Evolutionary conservation across 78 protist genomes (phyloP), one percentile per base, ranked within the genome.

Genomic region (Corallochytrium limacisporum): DNA sequence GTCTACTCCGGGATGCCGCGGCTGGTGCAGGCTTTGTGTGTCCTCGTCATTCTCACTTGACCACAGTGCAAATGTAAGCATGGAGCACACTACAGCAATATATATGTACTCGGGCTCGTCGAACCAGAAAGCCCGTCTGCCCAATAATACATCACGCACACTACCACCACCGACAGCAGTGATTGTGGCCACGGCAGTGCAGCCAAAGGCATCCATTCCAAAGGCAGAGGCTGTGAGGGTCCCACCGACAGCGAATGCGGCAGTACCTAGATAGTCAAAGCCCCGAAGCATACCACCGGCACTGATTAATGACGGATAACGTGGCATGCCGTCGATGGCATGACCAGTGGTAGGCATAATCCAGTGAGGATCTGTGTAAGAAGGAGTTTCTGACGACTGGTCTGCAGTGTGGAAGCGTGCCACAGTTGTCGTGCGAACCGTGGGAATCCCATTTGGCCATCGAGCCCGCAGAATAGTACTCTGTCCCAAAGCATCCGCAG

Each of bases 161-260:
- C 67, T 69, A 0, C 75, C 75, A 8, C 75, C 75, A 6, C 75
- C 72, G 8, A 44, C 29, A 8, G 75, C 75, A 1, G 75, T 69
- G 54, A 69, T 55, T 37, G 54, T 29, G 26, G 67, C 75, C 13
- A 69, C 65, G 0, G 44, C 53, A 28, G 28, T 13, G 59, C 75
- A 56, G n/a, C 75, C 75, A 2, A 69, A 16, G 1, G 32, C 47
- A 31, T 69, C 75, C 75, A 69, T 69, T 10, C 75, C 75, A 2
- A 22, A 3, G 4, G 28, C 42, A 3, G 43, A 43, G 12, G 75
- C 75, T 0, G 36, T 37, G 46, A 69, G 13, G 31, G 62, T 35
- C 22, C 75, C 75, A n/a, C 56, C 46, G 50, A 32, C 4, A 13
- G 75, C 75, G 18, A 69, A 69, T n/a, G 36, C 4, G 12, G 28